Conservation (phyloP, 2,329 filamentous ascomycete genomes). For the Cordyceps farinosa region DNA sequence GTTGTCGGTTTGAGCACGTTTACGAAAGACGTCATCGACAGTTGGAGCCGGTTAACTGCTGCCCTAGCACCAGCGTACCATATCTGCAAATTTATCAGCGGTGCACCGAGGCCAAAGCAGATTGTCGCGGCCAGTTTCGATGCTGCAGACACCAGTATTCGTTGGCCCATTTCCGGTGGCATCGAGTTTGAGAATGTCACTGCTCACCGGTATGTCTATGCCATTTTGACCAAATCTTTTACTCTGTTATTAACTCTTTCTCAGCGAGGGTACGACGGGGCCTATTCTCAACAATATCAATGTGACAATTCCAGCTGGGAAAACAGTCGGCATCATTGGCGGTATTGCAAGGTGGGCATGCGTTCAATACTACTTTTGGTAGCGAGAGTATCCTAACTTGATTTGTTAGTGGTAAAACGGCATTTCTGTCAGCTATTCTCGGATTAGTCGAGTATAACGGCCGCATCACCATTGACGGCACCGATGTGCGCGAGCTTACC, state of each 20-base stretch:
- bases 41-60: background rate
- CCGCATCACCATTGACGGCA: background rate
- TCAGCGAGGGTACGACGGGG: background rate
- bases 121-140: background rate
- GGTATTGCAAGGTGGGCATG: background rate
- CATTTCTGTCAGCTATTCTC: background rate
- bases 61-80: background rate
- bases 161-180: background rate
- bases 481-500: background rate
- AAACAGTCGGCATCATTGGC: background rate
- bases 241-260: background rate
- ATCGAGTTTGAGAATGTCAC: conserved; percentile 7
- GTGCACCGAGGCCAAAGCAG: background rate
- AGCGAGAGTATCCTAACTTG: background rate
- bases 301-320: background rate
- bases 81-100: background rate
- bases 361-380: background rate
- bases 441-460: background rate
- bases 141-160: background rate
- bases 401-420: background rate
- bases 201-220: background rate
- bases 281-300: background rate
- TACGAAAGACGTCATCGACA: background rate
- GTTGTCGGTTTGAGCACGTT: background rate
- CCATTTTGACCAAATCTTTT: background rate